Base-by-base conservation (phyloP, 2,329 filamentous ascomycete species). In the Aureobasidium sp. region DNA sequence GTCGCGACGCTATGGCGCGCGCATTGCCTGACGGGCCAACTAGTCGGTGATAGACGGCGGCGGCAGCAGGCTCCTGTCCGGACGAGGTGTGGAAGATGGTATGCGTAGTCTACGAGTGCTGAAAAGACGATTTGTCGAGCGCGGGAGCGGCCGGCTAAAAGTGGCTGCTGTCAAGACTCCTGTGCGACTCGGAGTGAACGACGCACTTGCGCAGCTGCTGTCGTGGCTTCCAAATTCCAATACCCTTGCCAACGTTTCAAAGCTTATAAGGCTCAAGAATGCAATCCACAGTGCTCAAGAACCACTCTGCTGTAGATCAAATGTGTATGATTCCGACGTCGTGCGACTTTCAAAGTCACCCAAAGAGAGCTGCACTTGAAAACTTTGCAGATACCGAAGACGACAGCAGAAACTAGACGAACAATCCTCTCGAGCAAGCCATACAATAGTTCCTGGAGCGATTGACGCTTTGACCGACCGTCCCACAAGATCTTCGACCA, bases 1-100 rank as follows among this genome's bases (percentile, higher is more conserved):
- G 27, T 25, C 37, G 42, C 54, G 42, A 59, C 54, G 54, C 54
- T 48, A 48, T 41, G 42, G 54, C 54, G 54, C 57, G 57, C 57
- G 57, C 57, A 59, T 59, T 59, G 54, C 54, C 54, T 34, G 34
- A 16, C 41, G 7, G 30, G 15, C 41, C 21, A n/a, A n/a, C 53
- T 5, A 57, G 39, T n/a, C 27, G 29, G 10, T 16, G 7, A 16
- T 9, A 13, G 34, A n/a, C 48, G 48, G 32, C 34, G 36, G 36
- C 1, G 13, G 50, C 25, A 27, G 52, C 21, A 21, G 21, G 21
- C 21, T 21, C 21, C 21, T 21, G 21, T 21, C 21, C 21, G 21
- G 21, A 21, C 21, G 21, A 21, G 21, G 21, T 21, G 21, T 21
- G 21, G 21, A 21, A 21, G 21, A 21, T 21, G 21, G 21, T 21